Evolutionary conservation across 768 basidiomycete species (phyloP), one percentile per base, ranked within the genome.

Genomic region (Pulveroboletus sp.): DNA sequence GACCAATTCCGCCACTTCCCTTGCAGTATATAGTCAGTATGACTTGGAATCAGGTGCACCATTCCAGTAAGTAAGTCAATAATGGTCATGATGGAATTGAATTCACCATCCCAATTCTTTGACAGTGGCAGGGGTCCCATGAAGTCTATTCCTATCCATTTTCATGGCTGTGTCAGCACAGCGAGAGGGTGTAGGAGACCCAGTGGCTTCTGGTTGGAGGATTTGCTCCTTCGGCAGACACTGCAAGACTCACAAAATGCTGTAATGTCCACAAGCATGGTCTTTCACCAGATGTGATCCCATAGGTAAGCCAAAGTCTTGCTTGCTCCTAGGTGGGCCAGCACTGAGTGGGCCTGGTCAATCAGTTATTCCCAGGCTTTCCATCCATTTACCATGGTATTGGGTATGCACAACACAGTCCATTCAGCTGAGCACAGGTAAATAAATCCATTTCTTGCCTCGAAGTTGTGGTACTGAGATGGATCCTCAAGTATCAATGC

Each of bases 131-230:
- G 57, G 1, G 66, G 68, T 0, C 66, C 73, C 0, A 75, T 48
- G 32, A 75, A 75, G 55, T 76, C 74, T 43, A 76, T 71, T 0
- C 64, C 68, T 0, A 76, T 71, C 0, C 65, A 63, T 2, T 67
- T 60, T 70, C 70, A 73, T 0, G 72, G 75, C 4, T 52, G 46
- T 0, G 43, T 55, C 0, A 68, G 70, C 0, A 71, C 54, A 0
- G 50, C 23, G 1, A 71, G 35, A 0, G 65, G 57, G 11, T 66
- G 56, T 11, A 73, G 45, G 5, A 62, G 43, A 0, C 68, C 63
- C 17, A 60, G 64, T 0, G 59, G 67, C 17, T 58, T 55, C 23
- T 69, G 65, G 6, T 64, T 38, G 51, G 56, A 13, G 26, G 60
- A 49, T 49, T 63, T 65, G 6, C n/a, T n/a, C n/a, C n/a, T n/a